Conservation (phyloP, 768 basidiomycete species). For the Leccinum uliginosum region DNA sequence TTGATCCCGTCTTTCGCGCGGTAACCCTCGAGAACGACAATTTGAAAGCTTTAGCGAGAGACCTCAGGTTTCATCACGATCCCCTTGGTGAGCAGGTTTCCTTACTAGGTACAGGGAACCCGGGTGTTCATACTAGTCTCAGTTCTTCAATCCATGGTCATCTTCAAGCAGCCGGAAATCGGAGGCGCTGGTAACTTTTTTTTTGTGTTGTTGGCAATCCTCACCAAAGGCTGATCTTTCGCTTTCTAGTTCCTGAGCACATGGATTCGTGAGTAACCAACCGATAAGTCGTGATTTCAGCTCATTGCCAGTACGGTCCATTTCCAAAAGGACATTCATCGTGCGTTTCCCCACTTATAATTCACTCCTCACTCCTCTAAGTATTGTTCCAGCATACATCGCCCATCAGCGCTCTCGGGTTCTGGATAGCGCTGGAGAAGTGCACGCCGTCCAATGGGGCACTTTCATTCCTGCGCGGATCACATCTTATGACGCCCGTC, state of each 20-base stretch:
- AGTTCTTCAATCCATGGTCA: constrained; percentile 94
- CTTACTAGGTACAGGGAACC: not conserved
- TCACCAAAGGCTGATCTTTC: not conserved
- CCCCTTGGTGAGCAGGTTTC: constrained; percentile 59
- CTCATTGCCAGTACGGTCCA: constrained; percentile 58
- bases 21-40: constrained; percentile 78
- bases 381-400: constrained; percentile 67
- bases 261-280: constrained; percentile 77
- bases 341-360: not conserved
- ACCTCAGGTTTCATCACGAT: constrained; percentile 79
- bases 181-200: constrained; percentile 75
- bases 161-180: constrained; percentile 90
- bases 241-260: constrained; percentile 71
- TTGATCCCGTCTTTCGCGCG: constrained; percentile 76
- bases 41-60: constrained; percentile 64
- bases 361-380: constrained; percentile 3
- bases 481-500: constrained; percentile 71
- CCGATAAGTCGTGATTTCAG: constrained; percentile 30
- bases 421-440: constrained; percentile 93
- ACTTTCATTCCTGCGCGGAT: constrained; percentile 85
- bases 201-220: not conserved
- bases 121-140: not conserved
- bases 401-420: constrained; percentile 88
- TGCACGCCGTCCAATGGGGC: constrained; percentile 84
- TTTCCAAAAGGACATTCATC: not conserved